phyloP scores from a whole-genome alignment of 2,329 filamentous ascomycete species.

The Xylaria hypoxylon region DNA sequence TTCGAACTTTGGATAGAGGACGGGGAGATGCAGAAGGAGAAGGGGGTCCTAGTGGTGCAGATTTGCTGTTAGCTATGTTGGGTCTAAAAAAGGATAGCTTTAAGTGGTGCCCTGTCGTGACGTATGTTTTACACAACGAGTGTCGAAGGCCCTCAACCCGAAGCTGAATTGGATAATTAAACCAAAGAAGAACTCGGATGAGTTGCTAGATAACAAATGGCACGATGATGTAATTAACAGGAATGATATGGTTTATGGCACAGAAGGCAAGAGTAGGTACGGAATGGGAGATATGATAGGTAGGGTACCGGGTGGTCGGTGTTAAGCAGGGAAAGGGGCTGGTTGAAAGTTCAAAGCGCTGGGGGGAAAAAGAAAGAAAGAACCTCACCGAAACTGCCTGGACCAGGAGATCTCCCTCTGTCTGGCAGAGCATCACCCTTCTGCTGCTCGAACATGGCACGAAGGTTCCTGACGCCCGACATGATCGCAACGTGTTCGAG shows the following conservation, averaged over 20 bases:
- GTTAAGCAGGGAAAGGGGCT: constrained; percentile 20
- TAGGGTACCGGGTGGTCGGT: background rate
- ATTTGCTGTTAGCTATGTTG: constrained; percentile 46
- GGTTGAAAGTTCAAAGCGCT: constrained; percentile 13
- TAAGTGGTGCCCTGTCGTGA: constrained; percentile 37
- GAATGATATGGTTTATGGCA: background rate
- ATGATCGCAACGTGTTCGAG: constrained; percentile 57
- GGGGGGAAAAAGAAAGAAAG: constrained; percentile 27
- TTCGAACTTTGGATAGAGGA: constrained; percentile 79
- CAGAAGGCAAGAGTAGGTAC: constrained; percentile 2
- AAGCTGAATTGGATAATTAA: constrained; percentile 19
- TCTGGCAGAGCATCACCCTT: constrained; percentile 73
- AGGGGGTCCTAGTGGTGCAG: constrained; percentile 51
- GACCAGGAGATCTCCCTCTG: constrained; percentile 75
- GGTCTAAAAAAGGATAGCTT: constrained; percentile 29
- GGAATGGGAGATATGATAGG: constrained; percentile 9
- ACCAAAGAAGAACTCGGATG: background rate
- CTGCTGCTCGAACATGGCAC: constrained; percentile 83
- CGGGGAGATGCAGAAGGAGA: constrained; percentile 64
- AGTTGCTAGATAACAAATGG: background rate
- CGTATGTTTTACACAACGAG: constrained; percentile 39
- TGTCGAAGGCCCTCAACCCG: constrained; percentile 17
- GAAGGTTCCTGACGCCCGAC: constrained; percentile 79
- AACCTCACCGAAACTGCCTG: constrained; percentile 57
- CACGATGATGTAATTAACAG: background rate